A percentile compares a stretch with the other conserved stretches of the same genome.
These are phyloP conservation scores for Crithidia acanthocephali DNA, from an alignment of 208 protist genomes.

Conservation along the genomic window DNA sequence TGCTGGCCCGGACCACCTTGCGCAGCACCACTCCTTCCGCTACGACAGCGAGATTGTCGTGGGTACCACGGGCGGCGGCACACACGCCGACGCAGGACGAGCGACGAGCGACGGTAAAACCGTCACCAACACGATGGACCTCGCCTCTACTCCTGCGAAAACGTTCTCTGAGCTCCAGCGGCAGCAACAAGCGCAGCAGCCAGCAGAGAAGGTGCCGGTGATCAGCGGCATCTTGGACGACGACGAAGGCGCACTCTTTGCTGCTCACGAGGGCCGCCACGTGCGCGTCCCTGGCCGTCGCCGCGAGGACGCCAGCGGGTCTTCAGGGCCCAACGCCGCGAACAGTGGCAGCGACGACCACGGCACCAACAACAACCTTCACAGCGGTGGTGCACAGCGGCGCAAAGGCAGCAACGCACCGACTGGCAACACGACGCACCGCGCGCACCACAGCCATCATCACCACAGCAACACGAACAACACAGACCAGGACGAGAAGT, in stretches of 20 bases:
- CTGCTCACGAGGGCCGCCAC: not conserved
- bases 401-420: not conserved
- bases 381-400: not conserved
- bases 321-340: not conserved
- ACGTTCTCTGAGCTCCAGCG: not conserved
- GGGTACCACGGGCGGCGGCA: not conserved
- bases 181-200: not conserved
- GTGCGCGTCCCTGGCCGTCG: not conserved
- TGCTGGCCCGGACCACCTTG: not conserved
- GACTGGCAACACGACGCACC: not conserved
- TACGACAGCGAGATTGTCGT: conserved; percentile 5
- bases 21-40: not conserved
- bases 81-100: too few relatives aligned
- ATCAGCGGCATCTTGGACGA: not conserved
- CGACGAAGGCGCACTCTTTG: conserved; percentile 3
- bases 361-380: not conserved
- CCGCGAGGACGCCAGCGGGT: not conserved
- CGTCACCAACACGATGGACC: not conserved
- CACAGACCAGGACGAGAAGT: not conserved
- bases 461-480: not conserved
- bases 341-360: not conserved
- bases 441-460: not conserved
- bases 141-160: not conserved
- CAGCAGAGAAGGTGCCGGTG: not conserved
- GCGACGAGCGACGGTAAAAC: not conserved